Percentiles rank a stretch among this genome's conserved stretches.
Evolutionary conservation across 139 green algal genomes (phyloP).

Genomic region (Dunaliella primolecta): DNA sequence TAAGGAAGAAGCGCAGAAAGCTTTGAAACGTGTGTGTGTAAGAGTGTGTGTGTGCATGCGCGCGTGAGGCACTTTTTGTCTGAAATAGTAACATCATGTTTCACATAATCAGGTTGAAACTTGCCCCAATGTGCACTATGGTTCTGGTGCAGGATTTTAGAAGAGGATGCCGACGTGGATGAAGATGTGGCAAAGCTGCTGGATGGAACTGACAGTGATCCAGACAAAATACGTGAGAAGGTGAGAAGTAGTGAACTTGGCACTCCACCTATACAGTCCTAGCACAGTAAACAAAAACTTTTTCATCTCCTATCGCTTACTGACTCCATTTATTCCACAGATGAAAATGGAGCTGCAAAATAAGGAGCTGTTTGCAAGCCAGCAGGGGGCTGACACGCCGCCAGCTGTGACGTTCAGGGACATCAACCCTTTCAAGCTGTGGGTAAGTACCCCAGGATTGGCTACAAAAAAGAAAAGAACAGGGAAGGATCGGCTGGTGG

Average conservation of each 20-base stretch:
- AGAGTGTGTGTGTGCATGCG: too few relatives aligned
- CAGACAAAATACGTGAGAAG: conserved; percentile 49
- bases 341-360: conserved; percentile 25
- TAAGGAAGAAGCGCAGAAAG: too few relatives aligned
- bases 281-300: too few relatives aligned
- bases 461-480: too few relatives aligned
- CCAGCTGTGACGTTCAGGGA: conserved; percentile 47
- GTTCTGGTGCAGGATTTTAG: conserved; percentile 38
- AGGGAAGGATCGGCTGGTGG: too few relatives aligned
- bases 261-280: too few relatives aligned
- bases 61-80: too few relatives aligned
- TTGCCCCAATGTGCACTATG: not conserved
- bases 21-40: too few relatives aligned
- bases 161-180: conserved; percentile 56
- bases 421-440: conserved; percentile 62
- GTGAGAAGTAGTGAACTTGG: conserved; percentile 17
- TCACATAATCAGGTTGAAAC: not conserved
- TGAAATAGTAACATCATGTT: too few relatives aligned
- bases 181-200: conserved; percentile 49
- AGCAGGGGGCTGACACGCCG: not conserved
- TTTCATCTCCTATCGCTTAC: too few relatives aligned
- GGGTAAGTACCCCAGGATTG: conserved; percentile 52
- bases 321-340: too few relatives aligned
- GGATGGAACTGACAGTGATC: conserved; percentile 47
- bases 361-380: not conserved